phyloP scores from a whole-genome alignment of 257 asterid genomes.

The Plantago major region DNA sequence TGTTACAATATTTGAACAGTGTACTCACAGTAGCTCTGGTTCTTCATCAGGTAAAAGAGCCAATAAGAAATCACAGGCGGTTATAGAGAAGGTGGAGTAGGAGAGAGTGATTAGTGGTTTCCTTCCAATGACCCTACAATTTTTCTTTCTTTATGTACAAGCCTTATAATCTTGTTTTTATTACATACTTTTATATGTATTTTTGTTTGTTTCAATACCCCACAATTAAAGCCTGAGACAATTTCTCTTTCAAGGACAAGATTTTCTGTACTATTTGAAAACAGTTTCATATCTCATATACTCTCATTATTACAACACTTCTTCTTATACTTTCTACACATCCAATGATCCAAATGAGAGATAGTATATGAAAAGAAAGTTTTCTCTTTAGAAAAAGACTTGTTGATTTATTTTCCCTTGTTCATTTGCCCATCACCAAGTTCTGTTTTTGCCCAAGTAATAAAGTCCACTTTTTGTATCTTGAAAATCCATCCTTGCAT shows the following conservation, averaged over 20 bases:
- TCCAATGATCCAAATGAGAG: background rate
- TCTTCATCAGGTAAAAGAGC: slow-evolving; percentile 15
- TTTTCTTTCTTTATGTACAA: slow-evolving; percentile 16
- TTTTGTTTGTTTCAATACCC: slow-evolving; percentile 31
- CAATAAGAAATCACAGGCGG: slow-evolving; percentile 56
- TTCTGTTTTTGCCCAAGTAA: slow-evolving; percentile 1
- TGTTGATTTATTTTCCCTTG: slow-evolving; percentile 34
- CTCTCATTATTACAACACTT: slow-evolving; percentile 25
- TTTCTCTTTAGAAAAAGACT: slow-evolving; percentile 25
- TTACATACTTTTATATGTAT: background rate
- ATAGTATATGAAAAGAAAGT: slow-evolving; percentile 19
- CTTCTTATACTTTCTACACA: background rate
- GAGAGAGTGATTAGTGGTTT: slow-evolving; percentile 46
- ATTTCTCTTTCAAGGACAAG: slow-evolving; percentile 42
- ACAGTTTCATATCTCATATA: slow-evolving; percentile 27
- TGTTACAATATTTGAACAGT: background rate
- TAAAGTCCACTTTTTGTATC: slow-evolving; percentile 20
- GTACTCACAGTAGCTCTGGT: background rate
- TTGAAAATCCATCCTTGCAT: slow-evolving; percentile 21
- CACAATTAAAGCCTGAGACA: slow-evolving; percentile 38
- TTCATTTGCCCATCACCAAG: slow-evolving; percentile 16
- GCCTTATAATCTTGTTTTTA: slow-evolving; percentile 12
- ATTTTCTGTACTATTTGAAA: slow-evolving; percentile 37
- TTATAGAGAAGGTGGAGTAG: slow-evolving; percentile 40
- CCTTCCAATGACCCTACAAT: slow-evolving; percentile 37